These are phyloP conservation scores for Fonsecaea nubica DNA, from an alignment of 2,329 filamentous ascomycete genomes.

Conservation along the genomic window DNA sequence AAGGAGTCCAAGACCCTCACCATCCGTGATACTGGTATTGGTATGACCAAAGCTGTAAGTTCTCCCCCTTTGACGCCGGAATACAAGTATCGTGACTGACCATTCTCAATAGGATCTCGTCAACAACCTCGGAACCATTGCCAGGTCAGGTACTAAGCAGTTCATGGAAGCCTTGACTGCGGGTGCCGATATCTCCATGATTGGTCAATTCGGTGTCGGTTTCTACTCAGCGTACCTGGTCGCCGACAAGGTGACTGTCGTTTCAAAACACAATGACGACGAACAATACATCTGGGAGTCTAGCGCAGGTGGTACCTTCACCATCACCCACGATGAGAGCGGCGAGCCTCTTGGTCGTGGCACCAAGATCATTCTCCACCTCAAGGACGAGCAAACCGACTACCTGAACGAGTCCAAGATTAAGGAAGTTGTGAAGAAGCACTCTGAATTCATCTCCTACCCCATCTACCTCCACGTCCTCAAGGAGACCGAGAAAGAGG, in stretches of 20 bases:
- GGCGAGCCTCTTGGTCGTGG: conserved; percentile 90
- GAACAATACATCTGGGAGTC: conserved; percentile 99
- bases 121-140: conserved; percentile 99
- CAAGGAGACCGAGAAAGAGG: conserved; percentile 99
- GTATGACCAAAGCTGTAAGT: conserved; percentile 99
- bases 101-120: conserved; percentile 75
- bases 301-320: conserved; percentile 95
- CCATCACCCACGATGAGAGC: conserved; percentile 85
- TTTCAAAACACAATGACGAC: conserved; percentile 99
- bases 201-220: conserved; percentile 99
- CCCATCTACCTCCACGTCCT: conserved; percentile 99
- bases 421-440: conserved; percentile 99
- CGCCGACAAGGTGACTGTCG: conserved; percentile 90
- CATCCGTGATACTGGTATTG: conserved; percentile 97
- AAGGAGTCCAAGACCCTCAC: conserved; percentile 97
- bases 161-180: conserved; percentile 99
- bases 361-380: conserved; percentile 96
- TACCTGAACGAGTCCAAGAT: conserved; percentile 99
- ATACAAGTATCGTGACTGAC: conserved; percentile 47
- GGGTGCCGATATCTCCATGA: conserved; percentile 99
- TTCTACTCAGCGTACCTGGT: conserved; percentile 99
- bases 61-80: background rate
- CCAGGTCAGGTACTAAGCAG: conserved; percentile 98
- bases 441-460: conserved; percentile 99
- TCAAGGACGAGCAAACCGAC: conserved; percentile 99